A percentile compares a stretch with the other conserved stretches of the same genome.
These are phyloP conservation scores for Fagus crenata DNA, from an alignment of 306 rosid species.

Conservation along the genomic window DNA sequence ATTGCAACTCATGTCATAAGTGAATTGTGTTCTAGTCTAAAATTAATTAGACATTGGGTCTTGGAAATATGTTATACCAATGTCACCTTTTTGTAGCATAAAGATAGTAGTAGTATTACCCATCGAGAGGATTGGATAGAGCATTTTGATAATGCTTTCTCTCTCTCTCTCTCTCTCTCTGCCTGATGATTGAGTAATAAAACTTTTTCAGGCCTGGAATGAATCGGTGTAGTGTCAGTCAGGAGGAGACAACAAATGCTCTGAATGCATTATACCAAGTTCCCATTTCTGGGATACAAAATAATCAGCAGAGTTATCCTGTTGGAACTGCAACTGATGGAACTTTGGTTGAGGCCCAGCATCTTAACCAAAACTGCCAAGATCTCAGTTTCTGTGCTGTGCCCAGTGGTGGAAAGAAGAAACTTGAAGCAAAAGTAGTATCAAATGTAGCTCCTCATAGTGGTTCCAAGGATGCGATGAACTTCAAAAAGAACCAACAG, in stretches of 20 bases:
- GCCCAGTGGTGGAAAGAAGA: slow-evolving; percentile 60
- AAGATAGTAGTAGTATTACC: neutral
- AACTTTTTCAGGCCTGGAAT: slow-evolving; percentile 74
- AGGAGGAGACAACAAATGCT: slow-evolving; percentile 87
- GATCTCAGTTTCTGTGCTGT: slow-evolving; percentile 38
- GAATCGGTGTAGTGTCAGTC: slow-evolving; percentile 77
- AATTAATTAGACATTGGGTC: neutral
- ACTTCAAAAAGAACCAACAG: slow-evolving; percentile 50
- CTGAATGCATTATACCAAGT: slow-evolving; percentile 55
- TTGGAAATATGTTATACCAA: neutral
- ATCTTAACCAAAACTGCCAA: slow-evolving; percentile 49
- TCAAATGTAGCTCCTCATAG: slow-evolving; percentile 46
- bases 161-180: neutral
- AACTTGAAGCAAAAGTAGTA: slow-evolving; percentile 41
- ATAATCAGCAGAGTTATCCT: slow-evolving; percentile 44
- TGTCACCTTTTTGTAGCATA: neutral
- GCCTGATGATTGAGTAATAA: slow-evolving; percentile 28
- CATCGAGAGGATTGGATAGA: neutral
- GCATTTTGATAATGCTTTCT: neutral
- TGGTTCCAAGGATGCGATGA: slow-evolving; percentile 43
- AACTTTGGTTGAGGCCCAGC: slow-evolving; percentile 42
- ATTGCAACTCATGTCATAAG: neutral
- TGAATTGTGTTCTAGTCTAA: neutral
- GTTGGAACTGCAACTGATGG: slow-evolving; percentile 45
- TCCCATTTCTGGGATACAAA: slow-evolving; percentile 58